Conservation (phyloP, 495 filamentous ascomycete species). For the Penicillium odoratum region DNA sequence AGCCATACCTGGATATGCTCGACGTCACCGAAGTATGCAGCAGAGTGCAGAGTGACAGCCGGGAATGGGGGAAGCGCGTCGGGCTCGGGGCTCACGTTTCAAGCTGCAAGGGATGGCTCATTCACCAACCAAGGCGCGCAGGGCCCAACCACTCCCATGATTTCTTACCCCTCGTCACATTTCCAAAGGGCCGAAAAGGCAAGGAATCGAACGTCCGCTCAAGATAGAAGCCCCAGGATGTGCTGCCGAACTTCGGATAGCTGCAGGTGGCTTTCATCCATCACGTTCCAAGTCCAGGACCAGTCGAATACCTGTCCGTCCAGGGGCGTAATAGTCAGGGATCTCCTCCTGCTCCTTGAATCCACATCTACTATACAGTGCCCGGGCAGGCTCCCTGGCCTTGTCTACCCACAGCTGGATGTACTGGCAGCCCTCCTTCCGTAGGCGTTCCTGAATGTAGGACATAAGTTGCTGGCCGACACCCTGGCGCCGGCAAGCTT, state of each 20-base stretch:
- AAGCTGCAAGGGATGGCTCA: slow-evolving; percentile 43
- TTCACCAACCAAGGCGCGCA: slow-evolving; percentile 28
- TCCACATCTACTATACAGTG: slow-evolving; percentile 49
- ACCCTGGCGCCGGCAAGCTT: slow-evolving; percentile 52
- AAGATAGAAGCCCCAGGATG: slow-evolving; percentile 7
- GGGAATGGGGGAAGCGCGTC: slow-evolving; percentile 26
- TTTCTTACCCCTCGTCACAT: slow-evolving; percentile 24
- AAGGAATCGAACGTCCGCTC: slow-evolving; percentile 21
- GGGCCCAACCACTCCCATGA: slow-evolving; percentile 29
- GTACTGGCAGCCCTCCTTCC: slow-evolving; percentile 52
- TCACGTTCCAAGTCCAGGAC: slow-evolving; percentile 42
- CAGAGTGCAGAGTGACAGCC: slow-evolving; percentile 34
- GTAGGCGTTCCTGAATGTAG: slow-evolving; percentile 46
- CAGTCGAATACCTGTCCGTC: slow-evolving; percentile 58
- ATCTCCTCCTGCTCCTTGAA: slow-evolving; percentile 55
- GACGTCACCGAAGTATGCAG: slow-evolving; percentile 46
- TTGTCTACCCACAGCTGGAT: slow-evolving; percentile 65
- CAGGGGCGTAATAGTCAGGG: slow-evolving; percentile 57
- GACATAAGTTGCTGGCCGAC: slow-evolving; percentile 52
- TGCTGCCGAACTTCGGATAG: slow-evolving; percentile 9
- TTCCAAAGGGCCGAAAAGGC: slow-evolving; percentile 16
- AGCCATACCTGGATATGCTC: slow-evolving; percentile 51
- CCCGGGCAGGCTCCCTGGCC: slow-evolving; percentile 48
- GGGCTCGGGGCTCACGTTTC: slow-evolving; percentile 33
- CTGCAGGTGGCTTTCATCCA: slow-evolving; percentile 25